Evolutionary conservation across 2,329 filamentous ascomycete genomes (phyloP), one percentile per base, ranked within the genome.

Genomic region (Metarhizium guizhouense): DNA sequence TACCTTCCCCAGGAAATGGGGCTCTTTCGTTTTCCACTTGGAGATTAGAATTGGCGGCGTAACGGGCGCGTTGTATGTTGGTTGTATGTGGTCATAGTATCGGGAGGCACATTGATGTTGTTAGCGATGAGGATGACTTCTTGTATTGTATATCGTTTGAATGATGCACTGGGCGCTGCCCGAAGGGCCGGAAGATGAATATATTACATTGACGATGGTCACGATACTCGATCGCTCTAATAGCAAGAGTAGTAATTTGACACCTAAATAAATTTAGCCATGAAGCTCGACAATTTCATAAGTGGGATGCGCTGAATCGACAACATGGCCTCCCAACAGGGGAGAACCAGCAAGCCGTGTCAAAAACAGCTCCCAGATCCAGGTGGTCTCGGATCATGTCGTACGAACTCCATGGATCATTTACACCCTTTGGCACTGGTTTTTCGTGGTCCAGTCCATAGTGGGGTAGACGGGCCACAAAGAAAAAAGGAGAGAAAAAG

Each of bases 1-100:
- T 49, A 30, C 63, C 63, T 64, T 57, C 65, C 61, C 63, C 62
- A 42, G 45, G 14, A 32, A 47, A 47, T 11, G 38, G 38, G 47
- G 43, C 20, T 47, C 13, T 53, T 45, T 47, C 7, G 30, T 57
- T 30, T 57, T 52, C 49, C 38, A 47, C 54, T 56, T 54, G 54
- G 54, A 56, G 51, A 56, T 40, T 45, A 51, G 51, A 36, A n/a
- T 40, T 43, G 32, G 36, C 52, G 59, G 58, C 59, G 60, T 56
- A 57, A 59, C 38, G 54, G 48, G 58, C 50, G 36, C 47, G 51
- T 54, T 40, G 47, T 50, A 55, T 59, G 47, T 58, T 34, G 53
- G 47, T 38, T 51, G 56, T 49, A 56, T 56, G 18, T 58, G 52
- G 47, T 55, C 54, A 59, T 45, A 47, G 48, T 56, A 55, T 54